These are phyloP conservation scores for Pulveroboletus sp. DNA, from an alignment of 768 basidiomycete species.

Conservation along the genomic window DNA sequence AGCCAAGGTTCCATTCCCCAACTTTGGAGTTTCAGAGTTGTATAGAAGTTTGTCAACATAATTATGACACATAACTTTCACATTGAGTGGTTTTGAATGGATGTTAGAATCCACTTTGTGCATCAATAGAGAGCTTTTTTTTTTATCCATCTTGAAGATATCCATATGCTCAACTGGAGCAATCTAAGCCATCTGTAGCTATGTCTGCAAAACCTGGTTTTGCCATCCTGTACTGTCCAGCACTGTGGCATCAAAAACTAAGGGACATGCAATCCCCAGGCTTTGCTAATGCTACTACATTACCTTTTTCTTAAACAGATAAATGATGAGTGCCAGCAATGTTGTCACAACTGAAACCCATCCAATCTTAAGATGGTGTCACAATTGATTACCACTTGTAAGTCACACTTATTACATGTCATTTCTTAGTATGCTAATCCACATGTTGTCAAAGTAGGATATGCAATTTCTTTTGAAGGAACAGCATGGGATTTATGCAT, in stretches of 20 bases:
- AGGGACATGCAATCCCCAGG: too few relatives aligned
- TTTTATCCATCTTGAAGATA: slow-evolving; percentile 34
- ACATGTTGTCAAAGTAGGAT: neutral
- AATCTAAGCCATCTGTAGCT: slow-evolving; percentile 43
- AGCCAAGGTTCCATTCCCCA: too few relatives aligned
- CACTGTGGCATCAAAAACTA: too few relatives aligned
- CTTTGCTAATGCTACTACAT: too few relatives aligned
- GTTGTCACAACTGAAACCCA: slow-evolving; percentile 40
- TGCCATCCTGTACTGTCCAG: too few relatives aligned
- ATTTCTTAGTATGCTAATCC: too few relatives aligned
- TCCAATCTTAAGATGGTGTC: slow-evolving; percentile 20
- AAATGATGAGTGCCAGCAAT: slow-evolving; percentile 35
- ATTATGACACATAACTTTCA: slow-evolving; percentile 40
- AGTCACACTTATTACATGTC: too few relatives aligned
- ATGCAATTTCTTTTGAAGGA: neutral
- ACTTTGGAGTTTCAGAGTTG: too few relatives aligned
- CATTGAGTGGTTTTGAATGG: slow-evolving; percentile 45
- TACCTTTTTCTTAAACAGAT: slow-evolving; percentile 37
- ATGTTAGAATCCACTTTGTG: slow-evolving; percentile 39
- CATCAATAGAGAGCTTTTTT: slow-evolving; percentile 40
- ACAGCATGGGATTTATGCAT: neutral
- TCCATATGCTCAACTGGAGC: slow-evolving; percentile 32
- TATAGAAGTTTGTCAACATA: too few relatives aligned
- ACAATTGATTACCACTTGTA: slow-evolving; percentile 1
- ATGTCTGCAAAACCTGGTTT: too few relatives aligned